Evolutionary conservation across 2,329 filamentous ascomycete genomes (phyloP), one percentile per base, ranked within the genome.

Genomic region (Ambrosiella beaveri): DNA sequence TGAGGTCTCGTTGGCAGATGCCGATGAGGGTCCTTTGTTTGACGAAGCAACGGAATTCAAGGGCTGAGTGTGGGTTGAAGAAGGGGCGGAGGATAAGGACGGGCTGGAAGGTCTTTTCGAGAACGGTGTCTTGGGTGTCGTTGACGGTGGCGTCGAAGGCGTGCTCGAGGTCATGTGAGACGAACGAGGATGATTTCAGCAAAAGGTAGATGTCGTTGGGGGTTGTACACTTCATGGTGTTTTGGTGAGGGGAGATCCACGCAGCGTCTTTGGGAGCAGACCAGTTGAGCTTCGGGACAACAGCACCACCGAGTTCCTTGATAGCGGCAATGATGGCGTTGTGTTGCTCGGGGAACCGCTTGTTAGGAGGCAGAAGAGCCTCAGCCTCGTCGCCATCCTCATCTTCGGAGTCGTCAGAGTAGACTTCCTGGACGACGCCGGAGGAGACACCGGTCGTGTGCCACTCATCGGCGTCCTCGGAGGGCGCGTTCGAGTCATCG

Each of bases 11-110:
- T 71, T 97, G 93, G 39, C 84, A 86, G 59, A 97, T 82, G 61
- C 82, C 89, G 45, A 98, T 76, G 13, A 98, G 75, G 57, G 80
- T 80, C 9, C 88, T 77, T 59, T 89, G 76, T 65, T 91, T 87
- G 44, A 97, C 93, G 66, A 97, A 98, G 68, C 90, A 96, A 27
- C 93, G 81, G 70, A 98, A 98, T 68, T 98, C 93, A 60, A 96
- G 80, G 0, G 88, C 86, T 0, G 90, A 88, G 68, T 96, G 93
- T 57, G 93, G 82, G 62, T 83, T 84, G 70, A 95, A 87, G 71
- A 86, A 91, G 67, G 94, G 88, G 39, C 93, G 82, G 8, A 98
- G 78, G 2, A 96, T 84, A 1, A 98, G 80, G 39, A 90, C 77
- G 57, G 90, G 93, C 3, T 79, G 77, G 63, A 93, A 85, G 2